phyloP scores from a whole-genome alignment of 306 rosid genomes.

The Cajanus cajan region DNA sequence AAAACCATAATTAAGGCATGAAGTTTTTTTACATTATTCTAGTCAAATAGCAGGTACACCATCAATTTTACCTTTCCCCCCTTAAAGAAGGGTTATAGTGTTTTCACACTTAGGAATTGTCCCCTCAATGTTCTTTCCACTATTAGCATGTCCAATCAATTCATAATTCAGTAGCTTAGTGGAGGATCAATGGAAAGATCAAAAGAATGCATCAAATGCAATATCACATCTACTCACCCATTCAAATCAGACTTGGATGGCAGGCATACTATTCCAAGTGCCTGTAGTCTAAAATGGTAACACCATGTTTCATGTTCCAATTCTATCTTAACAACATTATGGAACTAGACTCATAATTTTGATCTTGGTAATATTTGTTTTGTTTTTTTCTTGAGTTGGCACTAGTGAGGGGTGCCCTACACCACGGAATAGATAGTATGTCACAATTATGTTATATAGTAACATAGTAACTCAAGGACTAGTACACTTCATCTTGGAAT shows the following conservation, averaged over 20 bases:
- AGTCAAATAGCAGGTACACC: slow-evolving; percentile 19
- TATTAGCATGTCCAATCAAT: slow-evolving; percentile 39
- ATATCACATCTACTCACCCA: slow-evolving; percentile 16
- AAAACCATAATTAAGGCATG: slow-evolving; percentile 10
- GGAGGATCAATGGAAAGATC: slow-evolving; percentile 40
- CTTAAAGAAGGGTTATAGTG: slow-evolving; percentile 12
- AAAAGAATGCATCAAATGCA: slow-evolving; percentile 30
- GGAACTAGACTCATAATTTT: slow-evolving; percentile 22
- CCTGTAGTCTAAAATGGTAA: slow-evolving; percentile 21
- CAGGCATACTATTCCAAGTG: slow-evolving; percentile 21
- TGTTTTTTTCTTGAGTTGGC: slow-evolving; percentile 21
- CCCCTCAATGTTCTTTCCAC: slow-evolving; percentile 29
- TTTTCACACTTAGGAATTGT: slow-evolving; percentile 32
- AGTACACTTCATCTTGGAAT: slow-evolving; percentile 23
- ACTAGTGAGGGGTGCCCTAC: slow-evolving; percentile 29
- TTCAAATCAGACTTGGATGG: slow-evolving; percentile 25
- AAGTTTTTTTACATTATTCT: slow-evolving; percentile 15
- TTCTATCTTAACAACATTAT: slow-evolving; percentile 24
- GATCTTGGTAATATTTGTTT: slow-evolving; percentile 26
- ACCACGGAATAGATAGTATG: slow-evolving; percentile 22
- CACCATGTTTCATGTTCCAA: slow-evolving; percentile 37
- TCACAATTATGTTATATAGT: slow-evolving; percentile 28
- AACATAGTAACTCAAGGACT: slow-evolving; percentile 8
- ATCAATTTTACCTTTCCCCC: slow-evolving; percentile 15
- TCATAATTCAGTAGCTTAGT: slow-evolving; percentile 26